A percentile compares a stretch with the other conserved stretches of the same genome.
Evolutionary conservation across 139 green algal genomes (phyloP).

Genomic region (Haematococcus lacustris): DNA sequence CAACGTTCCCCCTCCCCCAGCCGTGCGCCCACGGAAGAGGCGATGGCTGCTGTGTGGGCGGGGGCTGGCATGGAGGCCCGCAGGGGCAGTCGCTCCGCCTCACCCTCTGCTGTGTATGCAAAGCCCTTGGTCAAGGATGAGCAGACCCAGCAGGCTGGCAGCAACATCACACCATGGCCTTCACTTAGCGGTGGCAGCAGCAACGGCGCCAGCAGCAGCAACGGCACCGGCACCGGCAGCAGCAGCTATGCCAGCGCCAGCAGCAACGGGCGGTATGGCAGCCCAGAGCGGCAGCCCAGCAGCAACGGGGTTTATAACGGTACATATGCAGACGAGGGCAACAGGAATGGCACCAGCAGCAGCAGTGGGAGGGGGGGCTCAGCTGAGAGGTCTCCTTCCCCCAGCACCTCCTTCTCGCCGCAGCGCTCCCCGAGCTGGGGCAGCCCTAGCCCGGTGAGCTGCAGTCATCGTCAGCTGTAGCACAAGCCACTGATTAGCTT

Average conservation of each 20-base stretch:
- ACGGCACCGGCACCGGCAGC: neutral
- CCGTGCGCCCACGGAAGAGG: too few species aligned
- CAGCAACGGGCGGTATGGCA: neutral
- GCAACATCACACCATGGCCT: too few species aligned
- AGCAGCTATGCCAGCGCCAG: neutral
- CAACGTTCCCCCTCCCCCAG: too few species aligned
- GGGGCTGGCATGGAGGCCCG: too few species aligned
- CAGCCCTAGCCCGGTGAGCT: neutral
- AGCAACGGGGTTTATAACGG: neutral
- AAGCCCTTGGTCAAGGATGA: too few species aligned
- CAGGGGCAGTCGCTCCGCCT: too few species aligned
- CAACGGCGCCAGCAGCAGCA: neutral
- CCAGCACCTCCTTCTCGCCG: neutral
- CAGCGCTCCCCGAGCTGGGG: neutral
- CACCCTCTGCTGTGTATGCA: too few species aligned
- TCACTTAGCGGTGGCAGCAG: neutral
- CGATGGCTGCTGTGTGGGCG: too few species aligned
- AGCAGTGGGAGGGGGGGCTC: too few species aligned
- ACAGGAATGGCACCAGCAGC: neutral
- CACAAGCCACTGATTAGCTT: neutral
- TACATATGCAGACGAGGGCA: neutral
- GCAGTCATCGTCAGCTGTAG: neutral
- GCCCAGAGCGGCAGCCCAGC: neutral
- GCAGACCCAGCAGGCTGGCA: too few species aligned
- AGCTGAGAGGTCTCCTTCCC: neutral